Conservation (phyloP, 139 green algal genomes). For the Chlamydomonas sp. region DNA sequence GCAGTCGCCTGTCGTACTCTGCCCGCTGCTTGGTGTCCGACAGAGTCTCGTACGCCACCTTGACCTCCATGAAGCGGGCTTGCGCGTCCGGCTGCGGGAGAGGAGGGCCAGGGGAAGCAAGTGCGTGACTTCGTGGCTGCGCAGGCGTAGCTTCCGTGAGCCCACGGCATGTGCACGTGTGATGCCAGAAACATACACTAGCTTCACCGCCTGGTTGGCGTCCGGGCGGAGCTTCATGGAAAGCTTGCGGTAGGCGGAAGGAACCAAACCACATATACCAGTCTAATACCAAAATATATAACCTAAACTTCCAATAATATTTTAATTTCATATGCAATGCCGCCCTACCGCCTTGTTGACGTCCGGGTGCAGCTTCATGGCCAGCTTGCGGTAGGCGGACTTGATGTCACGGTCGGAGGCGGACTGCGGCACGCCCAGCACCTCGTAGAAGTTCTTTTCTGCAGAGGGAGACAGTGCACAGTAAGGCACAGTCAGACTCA, state of each 20-base stretch:
- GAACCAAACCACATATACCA: no score
- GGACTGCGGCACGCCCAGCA: constrained; percentile 67
- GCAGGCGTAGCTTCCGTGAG: no score
- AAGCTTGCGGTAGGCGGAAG: no score
- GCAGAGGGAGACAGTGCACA: no score
- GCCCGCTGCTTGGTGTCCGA: constrained; percentile 50
- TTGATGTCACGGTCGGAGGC: constrained; percentile 79
- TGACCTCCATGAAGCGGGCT: constrained; percentile 84
- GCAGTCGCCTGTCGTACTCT: constrained; percentile 60
- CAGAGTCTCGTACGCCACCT: constrained; percentile 80
- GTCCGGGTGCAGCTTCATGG: constrained; percentile 91
- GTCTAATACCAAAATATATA: no score
- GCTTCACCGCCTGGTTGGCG: no score
- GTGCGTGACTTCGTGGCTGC: not conserved
- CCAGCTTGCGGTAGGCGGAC: constrained; percentile 81
- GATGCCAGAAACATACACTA: no score
- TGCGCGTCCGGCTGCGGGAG: constrained; percentile 57
- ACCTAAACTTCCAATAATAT: no score
- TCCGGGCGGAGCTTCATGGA: no score
- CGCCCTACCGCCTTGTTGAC: constrained; percentile 80
- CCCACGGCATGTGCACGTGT: no score
- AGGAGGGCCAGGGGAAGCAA: not conserved
- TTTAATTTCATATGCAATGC: no score
- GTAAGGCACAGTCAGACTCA: no score
- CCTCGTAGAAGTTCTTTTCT: constrained; percentile 65